Evolutionary conservation across 164 flowering plant genomes (phyloP), one percentile per base, ranked within the genome.

Genomic region (Akebia trifoliata): DNA sequence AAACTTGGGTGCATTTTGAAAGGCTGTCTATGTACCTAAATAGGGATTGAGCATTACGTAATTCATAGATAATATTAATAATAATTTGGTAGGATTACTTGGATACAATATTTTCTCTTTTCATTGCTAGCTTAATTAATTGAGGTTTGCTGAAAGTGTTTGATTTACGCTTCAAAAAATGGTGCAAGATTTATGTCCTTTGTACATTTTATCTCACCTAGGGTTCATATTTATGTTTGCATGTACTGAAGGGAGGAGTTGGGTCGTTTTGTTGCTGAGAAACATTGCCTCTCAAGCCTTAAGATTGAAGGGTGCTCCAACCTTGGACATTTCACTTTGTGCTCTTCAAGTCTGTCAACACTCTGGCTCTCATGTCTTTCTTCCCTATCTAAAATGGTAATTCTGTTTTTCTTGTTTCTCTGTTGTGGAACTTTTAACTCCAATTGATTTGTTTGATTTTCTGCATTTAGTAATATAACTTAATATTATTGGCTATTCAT

Each of bases 241-340:
- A 34, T 39, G 56, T 14, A 34, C 20, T 79, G 74, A 80, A 90
- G 99, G 63, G 96, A 87, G 71, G 99, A 86, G 56, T 61, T 94
- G 65, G 77, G 91, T 49, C 96, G 95, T 54, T 88, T 94, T 80
- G 90, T 88, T 53, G 84, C 93, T 24, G 94, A 90, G 22, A 90
- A 76, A 65, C 76, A 82, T 25, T 79, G 76, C 31, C 85, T 94
- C 15, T 66, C 84, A 52, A 80, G 77, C 68, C 82, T 94, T 56
- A 90, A 90, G 78, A 82, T 94, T 80, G 96, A 90, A 73, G 91
- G 96, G 18, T 90, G 99, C 59, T 71, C 74, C 51, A 82, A 78
- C 65, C 77, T 94, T 44, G 95, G 97, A 18, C 74, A 77, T 31
- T 65, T 88, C 60, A 65, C 63, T 53, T 59, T 90, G 25, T 77